A percentile compares a stretch with the other conserved stretches of the same genome.
phyloP scores from a whole-genome alignment of 371 early-diverging fungal genomes.

The Mucor circinelloides region DNA sequence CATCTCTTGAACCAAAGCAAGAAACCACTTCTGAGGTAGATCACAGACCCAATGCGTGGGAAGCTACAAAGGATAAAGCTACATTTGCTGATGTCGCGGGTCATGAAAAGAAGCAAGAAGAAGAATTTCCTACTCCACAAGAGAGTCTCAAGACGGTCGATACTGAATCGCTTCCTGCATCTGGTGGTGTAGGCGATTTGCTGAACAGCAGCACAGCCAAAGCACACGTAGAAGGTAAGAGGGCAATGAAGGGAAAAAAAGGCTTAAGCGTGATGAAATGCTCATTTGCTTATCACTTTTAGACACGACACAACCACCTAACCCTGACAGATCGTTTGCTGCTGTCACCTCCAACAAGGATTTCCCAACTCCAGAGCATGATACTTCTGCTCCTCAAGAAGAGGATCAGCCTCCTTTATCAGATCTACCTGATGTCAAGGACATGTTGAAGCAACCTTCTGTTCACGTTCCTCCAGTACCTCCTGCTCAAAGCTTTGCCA shows the following conservation, averaged over 20 bases:
- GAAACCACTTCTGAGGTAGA: not conserved
- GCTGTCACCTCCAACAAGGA: constrained; percentile 39
- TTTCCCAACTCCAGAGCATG: constrained; percentile 33
- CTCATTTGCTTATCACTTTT: not conserved
- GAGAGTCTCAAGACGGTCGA: constrained; percentile 11
- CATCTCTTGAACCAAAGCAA: not conserved
- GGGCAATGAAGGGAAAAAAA: not conserved
- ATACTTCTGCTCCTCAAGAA: constrained; percentile 1
- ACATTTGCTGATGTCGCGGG: constrained; percentile 33
- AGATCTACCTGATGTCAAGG: constrained; percentile 44
- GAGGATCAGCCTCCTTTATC: constrained; percentile 21
- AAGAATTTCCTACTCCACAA: constrained; percentile 43
- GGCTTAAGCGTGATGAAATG: not conserved
- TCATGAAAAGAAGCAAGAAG: constrained; percentile 21
- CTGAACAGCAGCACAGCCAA: not conserved
- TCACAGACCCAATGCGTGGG: constrained; percentile 22
- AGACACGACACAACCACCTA: constrained; percentile 36
- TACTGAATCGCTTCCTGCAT: constrained; percentile 13
- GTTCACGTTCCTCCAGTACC: constrained; percentile 44
- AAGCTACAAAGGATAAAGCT: constrained; percentile 14
- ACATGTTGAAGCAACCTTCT: constrained; percentile 38
- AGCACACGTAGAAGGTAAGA: constrained; percentile 3
- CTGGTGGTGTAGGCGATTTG: constrained; percentile 40
- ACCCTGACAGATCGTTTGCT: constrained; percentile 47
- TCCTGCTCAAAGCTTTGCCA: constrained; percentile 41